Evolutionary conservation across 176 grass and related monocot species (phyloP).

Genomic region (Alloteropsis semialata): DNA sequence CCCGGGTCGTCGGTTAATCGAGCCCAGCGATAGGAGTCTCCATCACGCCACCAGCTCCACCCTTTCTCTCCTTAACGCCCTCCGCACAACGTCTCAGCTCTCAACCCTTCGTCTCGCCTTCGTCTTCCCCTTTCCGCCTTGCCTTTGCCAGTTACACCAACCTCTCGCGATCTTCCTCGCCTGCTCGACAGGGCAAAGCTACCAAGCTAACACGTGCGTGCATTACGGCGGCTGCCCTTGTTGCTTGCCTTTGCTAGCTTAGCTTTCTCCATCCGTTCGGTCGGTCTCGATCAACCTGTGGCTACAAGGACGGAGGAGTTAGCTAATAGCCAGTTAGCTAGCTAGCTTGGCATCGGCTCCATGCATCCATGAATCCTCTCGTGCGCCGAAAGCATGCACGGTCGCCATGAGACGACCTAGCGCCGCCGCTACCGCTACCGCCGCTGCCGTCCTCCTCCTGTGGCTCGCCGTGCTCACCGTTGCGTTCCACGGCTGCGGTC

Average conservation of each 20-base stretch:
- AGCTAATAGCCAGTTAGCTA: not conserved
- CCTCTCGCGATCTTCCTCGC: not conserved
- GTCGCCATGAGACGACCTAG: constrained; percentile 58
- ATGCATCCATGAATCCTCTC: constrained; percentile 35
- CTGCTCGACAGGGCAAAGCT: not conserved
- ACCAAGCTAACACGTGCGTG: not conserved
- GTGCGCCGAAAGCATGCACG: constrained; percentile 11
- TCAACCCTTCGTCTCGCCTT: not conserved
- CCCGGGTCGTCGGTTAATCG: not conserved
- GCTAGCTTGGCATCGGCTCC: not conserved
- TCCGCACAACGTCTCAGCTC: constrained; percentile 24
- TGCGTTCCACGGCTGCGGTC: constrained; percentile 35
- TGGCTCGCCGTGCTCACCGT: constrained; percentile 69
- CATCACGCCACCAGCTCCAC: constrained; percentile 34
- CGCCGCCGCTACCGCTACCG: not conserved
- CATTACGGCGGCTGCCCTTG: not conserved
- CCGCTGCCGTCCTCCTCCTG: constrained; percentile 28
- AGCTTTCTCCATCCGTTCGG: not conserved
- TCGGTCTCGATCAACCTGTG: not conserved
- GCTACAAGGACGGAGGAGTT: not conserved
- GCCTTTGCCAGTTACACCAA: not conserved
- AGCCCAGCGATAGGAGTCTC: constrained; percentile 61
- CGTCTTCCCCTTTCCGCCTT: not conserved
- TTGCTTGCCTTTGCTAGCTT: not conserved
- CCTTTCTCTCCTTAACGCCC: constrained; percentile 41